These are phyloP conservation scores for Termitomyces sp. DNA, from an alignment of 768 basidiomycete genomes.

Conservation along the genomic window DNA sequence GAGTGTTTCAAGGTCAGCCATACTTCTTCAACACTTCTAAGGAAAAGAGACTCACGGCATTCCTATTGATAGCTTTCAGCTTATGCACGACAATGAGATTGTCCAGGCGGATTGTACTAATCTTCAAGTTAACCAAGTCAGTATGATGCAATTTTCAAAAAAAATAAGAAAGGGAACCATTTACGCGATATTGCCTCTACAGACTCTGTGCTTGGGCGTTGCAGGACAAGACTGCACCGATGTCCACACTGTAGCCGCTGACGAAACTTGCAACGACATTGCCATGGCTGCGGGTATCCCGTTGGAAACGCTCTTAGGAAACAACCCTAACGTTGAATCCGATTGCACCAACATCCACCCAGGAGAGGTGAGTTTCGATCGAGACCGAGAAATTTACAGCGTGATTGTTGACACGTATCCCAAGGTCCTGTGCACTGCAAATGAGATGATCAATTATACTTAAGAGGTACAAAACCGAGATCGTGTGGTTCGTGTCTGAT, in stretches of 20 bases:
- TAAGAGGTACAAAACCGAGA: not conserved
- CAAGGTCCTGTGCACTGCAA: slow-evolving; percentile 13
- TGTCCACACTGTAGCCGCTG: slow-evolving; percentile 42
- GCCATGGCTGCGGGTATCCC: slow-evolving; percentile 36
- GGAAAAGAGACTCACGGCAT: not conserved
- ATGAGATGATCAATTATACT: not conserved
- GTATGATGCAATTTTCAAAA: not conserved
- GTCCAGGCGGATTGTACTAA: slow-evolving; percentile 46
- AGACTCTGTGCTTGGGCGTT: slow-evolving; percentile 54
- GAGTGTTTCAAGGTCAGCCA: slow-evolving; percentile 43
- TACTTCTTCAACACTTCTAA: not conserved
- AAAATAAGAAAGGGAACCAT: not conserved
- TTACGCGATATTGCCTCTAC: not conserved
- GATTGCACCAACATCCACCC: slow-evolving; percentile 54
- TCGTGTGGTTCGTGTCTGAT: too few species aligned
- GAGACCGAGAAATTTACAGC: not conserved
- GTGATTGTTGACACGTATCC: not conserved
- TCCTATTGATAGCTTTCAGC: slow-evolving; percentile 44
- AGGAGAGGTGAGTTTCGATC: slow-evolving; percentile 42
- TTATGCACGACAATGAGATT: slow-evolving; percentile 49
- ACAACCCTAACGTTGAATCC: slow-evolving; percentile 63
- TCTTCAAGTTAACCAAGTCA: slow-evolving; percentile 47
- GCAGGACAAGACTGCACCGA: slow-evolving; percentile 52
- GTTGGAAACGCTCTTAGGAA: slow-evolving; percentile 42
- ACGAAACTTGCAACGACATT: slow-evolving; percentile 46